Conservation (phyloP, 331 rosid species). For the Acacia pycnantha region DNA sequence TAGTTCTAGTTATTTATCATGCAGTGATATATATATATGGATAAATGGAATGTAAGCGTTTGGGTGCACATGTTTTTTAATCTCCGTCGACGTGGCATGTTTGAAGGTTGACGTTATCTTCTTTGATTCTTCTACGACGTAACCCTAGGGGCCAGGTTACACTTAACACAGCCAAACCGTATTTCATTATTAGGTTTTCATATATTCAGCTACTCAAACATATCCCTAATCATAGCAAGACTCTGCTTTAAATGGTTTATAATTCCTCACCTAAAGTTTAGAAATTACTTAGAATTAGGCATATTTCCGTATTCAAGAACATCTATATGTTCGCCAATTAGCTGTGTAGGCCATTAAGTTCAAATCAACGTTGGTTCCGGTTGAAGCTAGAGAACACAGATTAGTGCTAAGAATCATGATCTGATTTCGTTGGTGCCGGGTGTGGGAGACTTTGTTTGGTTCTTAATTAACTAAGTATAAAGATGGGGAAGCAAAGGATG, state of each 20-base stretch:
- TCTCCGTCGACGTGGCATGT: neutral
- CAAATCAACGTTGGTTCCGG: neutral
- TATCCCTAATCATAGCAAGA: neutral
- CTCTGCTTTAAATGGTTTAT: neutral
- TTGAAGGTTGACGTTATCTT: neutral
- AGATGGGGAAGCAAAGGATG: neutral
- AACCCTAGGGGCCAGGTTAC: neutral
- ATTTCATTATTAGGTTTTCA: neutral
- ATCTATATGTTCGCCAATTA: neutral
- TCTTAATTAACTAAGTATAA: neutral
- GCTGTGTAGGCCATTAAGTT: neutral
- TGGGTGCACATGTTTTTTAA: neutral
- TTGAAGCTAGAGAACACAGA: neutral
- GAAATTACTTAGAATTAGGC: neutral
- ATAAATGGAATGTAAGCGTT: constrained; percentile 1
- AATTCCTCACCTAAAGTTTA: neutral
- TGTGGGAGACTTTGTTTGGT: neutral
- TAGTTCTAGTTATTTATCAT: neutral
- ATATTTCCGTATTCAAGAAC: neutral
- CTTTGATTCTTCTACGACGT: neutral
- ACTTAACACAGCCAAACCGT: neutral
- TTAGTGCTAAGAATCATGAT: neutral
- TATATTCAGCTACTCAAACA: neutral
- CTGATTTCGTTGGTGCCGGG: neutral
- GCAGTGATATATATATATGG: neutral